Evolutionary conservation across 495 filamentous ascomycete species (phyloP).

Genomic region (Penicillium longicatenatum): DNA sequence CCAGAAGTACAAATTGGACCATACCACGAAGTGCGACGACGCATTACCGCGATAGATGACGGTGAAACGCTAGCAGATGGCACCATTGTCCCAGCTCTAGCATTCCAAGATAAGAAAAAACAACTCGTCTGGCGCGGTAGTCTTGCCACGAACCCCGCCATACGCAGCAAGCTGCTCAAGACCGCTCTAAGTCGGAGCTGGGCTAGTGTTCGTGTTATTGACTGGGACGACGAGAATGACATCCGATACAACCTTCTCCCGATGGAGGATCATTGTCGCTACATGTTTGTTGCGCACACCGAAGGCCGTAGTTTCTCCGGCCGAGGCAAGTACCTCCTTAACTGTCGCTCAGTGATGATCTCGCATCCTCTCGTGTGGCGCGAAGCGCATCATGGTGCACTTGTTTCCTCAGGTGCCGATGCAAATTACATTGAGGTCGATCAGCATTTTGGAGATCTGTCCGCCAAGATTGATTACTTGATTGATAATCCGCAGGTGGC

Average conservation of each 20-base stretch:
- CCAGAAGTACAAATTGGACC: slow-evolving; percentile 61
- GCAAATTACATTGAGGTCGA: slow-evolving; percentile 63
- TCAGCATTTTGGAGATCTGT: slow-evolving; percentile 55
- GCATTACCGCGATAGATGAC: slow-evolving; percentile 41
- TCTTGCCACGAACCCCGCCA: slow-evolving; percentile 34
- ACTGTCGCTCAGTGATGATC: slow-evolving; percentile 60
- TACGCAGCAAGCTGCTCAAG: slow-evolving; percentile 51
- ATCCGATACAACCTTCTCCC: slow-evolving; percentile 41
- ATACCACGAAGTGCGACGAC: slow-evolving; percentile 52
- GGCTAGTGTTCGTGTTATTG: slow-evolving; percentile 53
- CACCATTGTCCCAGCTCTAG: slow-evolving; percentile 16
- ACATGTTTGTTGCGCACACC: slow-evolving; percentile 59
- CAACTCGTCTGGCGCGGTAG: slow-evolving; percentile 72
- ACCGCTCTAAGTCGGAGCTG: slow-evolving; percentile 46
- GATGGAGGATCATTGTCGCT: slow-evolving; percentile 62
- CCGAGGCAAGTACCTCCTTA: slow-evolving; percentile 60
- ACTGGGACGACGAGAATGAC: slow-evolving; percentile 46
- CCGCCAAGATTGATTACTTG: slow-evolving; percentile 52
- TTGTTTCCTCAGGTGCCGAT: slow-evolving; percentile 48
- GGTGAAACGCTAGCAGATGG: slow-evolving; percentile 23
- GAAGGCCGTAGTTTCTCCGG: slow-evolving; percentile 61
- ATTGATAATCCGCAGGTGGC: slow-evolving; percentile 51
- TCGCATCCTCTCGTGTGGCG: slow-evolving; percentile 43
- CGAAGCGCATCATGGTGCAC: slow-evolving; percentile 42
- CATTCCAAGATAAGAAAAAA: slow-evolving; percentile 56